Percentiles rank a stretch among this genome's conserved stretches.
phyloP scores from a whole-genome alignment of 2,329 filamentous ascomycete species.

The Pseudogymnoascus sp. region DNA sequence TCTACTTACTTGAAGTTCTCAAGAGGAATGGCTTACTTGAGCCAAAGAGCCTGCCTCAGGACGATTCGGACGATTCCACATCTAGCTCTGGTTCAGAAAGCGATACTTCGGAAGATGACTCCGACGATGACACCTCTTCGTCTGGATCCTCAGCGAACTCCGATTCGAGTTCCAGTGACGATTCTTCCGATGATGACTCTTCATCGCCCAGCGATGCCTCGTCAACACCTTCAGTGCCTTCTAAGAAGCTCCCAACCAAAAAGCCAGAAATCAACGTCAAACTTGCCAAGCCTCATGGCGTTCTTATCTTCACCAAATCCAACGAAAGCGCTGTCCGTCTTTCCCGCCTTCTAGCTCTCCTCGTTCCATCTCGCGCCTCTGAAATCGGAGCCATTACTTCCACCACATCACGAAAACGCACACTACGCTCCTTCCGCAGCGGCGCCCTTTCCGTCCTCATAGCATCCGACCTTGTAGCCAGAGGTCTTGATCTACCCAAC shows the following conservation, averaged over 20 bases:
- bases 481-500: slow-evolving; percentile 74
- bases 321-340: slow-evolving; percentile 84
- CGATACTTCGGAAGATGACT: slow-evolving; percentile 13
- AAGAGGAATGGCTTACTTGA: slow-evolving; percentile 43
- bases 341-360: slow-evolving; percentile 65
- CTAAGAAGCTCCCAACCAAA: slow-evolving; percentile 13
- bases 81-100: slow-evolving; percentile 29
- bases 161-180: slow-evolving; percentile 18
- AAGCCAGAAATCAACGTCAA: slow-evolving; percentile 13
- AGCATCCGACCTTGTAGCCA: slow-evolving; percentile 86
- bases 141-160: slow-evolving; percentile 22
- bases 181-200: slow-evolving; percentile 14
- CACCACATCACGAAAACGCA: slow-evolving; percentile 64
- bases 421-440: slow-evolving; percentile 57
- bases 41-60: slow-evolving; percentile 12
- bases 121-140: slow-evolving; percentile 16
- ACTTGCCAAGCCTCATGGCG: slow-evolving; percentile 32
- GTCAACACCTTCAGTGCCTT: slow-evolving; percentile 13
- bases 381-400: slow-evolving; percentile 67
- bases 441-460: slow-evolving; percentile 67
- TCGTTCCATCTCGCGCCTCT: slow-evolving; percentile 51
- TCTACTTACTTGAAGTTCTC: slow-evolving; percentile 77
- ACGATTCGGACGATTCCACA: slow-evolving; percentile 31
- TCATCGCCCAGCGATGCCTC: slow-evolving; percentile 16
- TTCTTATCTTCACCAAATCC: slow-evolving; percentile 83